Evolutionary conservation across 352 stramenopile species (phyloP).

Genomic region (Nothophytophthora sp.): DNA sequence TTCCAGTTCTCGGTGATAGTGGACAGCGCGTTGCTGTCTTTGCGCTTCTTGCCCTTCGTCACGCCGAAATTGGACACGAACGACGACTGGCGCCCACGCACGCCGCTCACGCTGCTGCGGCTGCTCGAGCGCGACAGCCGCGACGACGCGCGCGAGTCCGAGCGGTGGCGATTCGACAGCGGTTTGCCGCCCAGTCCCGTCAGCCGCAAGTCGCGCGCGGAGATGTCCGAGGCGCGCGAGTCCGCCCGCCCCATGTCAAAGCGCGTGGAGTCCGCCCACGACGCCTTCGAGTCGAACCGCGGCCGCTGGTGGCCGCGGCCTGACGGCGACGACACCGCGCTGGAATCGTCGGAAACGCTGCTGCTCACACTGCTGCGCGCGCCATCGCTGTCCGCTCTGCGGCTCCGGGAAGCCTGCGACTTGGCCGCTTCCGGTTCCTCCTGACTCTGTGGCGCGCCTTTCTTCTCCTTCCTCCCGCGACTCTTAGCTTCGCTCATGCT

Average conservation of each 20-base stretch:
- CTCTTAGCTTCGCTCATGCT: constrained; percentile 18
- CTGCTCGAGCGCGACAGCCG: constrained; percentile 56
- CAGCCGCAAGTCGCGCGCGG: constrained; percentile 61
- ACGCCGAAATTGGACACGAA: constrained; percentile 84
- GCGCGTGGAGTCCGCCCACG: constrained; percentile 85
- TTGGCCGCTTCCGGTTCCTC: not conserved
- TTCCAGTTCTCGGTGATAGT: constrained; percentile 91
- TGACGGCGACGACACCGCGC: constrained; percentile 53
- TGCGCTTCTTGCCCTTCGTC: constrained; percentile 54
- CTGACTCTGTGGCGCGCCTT: not conserved
- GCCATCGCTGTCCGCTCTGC: constrained; percentile 10
- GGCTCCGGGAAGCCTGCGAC: constrained; percentile 4
- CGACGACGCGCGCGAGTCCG: constrained; percentile 71
- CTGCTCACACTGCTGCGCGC: constrained; percentile 25
- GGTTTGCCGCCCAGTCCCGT: constrained; percentile 39
- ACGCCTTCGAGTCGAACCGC: constrained; percentile 82
- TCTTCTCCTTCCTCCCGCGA: constrained; percentile 22
- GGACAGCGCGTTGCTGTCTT: constrained; percentile 75
- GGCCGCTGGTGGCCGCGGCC: constrained; percentile 42
- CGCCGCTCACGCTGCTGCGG: constrained; percentile 35
- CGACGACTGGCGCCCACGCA: constrained; percentile 51
- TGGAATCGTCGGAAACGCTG: constrained; percentile 65
- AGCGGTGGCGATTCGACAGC: constrained; percentile 44
- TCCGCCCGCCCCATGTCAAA: constrained; percentile 85
- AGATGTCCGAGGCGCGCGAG: constrained; percentile 79